Evolutionary conservation across 768 basidiomycete genomes (phyloP), one percentile per base, ranked within the genome.

Genomic region (Leucocoprinus leucothites): DNA sequence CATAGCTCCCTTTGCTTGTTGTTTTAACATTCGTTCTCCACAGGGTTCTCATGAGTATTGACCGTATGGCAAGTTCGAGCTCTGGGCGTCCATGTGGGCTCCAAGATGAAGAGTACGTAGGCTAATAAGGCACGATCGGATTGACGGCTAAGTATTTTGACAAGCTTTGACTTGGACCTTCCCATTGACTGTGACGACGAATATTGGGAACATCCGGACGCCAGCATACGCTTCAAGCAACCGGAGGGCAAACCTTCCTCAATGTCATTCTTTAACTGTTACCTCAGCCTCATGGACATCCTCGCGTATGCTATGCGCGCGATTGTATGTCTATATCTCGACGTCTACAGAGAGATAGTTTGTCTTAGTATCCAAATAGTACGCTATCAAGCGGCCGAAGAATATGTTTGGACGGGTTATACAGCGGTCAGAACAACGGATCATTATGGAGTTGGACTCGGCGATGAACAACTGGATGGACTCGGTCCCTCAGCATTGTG

Each of bases 401-500:
- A 67, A 75, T 21, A 61, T 75, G 3, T 69, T 81, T 21, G 79
- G 79, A 36, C 76, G 76, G 44, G 71, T 71, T 18, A 74, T 76
- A 0, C 52, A 70, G 60, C 56, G 80, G 42, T 84, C 84, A 69
- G 84, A 87, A 51, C 78, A 86, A 51, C 78, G 80, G 36, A 77
- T 84, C 19, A 82, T 92, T 3, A 79, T 82, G 7, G 86, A 89
- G 53, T 74, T 92, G 3, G 90, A 92, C 69, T 84, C 86, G 3
- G 81, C 82, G 2, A 70, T 92, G 63, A 90, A 91, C 60, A 77
- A 80, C n/a, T 92, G 90, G 90, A 77, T 87, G 47, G 84, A 88
- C 51, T 74, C 79, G 2, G 74, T 92, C 2, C 90, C 90, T 1
- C 71, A 75, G 40, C 83, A 85, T 63, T 63, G 76, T 74, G 50